Percentiles rank a stretch among this genome's conserved stretches.
Conservation (phyloP, 1,284 basidiomycete genomes). For the Malassezia equina region DNA sequence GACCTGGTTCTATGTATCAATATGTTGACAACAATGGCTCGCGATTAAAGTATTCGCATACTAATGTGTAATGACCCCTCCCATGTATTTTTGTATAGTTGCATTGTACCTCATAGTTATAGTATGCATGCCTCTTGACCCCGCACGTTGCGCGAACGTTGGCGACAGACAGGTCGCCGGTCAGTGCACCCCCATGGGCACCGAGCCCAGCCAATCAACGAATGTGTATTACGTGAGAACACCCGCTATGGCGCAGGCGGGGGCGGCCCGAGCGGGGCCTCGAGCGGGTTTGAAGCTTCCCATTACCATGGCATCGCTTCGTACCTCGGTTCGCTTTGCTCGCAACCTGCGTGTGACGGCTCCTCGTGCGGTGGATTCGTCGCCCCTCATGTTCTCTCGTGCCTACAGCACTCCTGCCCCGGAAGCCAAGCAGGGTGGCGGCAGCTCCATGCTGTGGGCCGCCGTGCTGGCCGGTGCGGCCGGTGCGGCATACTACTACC, state of each 20-base stretch:
- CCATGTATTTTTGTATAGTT: background rate
- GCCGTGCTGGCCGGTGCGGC: conserved; percentile 16
- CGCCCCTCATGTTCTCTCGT: conserved; percentile 9
- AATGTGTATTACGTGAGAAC: background rate
- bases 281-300: background rate
- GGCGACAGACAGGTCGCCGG: too few relatives aligned
- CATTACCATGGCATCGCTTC: conserved; percentile 24
- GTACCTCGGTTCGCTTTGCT: conserved; percentile 25
- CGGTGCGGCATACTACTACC: conserved; percentile 9
- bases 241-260: background rate
- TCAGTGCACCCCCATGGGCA: background rate
- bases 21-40: conserved; percentile 5
- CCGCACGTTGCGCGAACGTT: background rate
- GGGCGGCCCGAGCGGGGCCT: background rate
- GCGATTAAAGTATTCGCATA: background rate
- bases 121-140: background rate
- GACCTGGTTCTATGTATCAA: conserved; percentile 1
- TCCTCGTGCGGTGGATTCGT: conserved; percentile 19
- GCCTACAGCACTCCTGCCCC: conserved; percentile 21
- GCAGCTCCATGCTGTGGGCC: background rate
- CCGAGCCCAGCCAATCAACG: background rate
- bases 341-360: conserved; percentile 22
- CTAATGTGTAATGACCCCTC: background rate
- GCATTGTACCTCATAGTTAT: background rate
- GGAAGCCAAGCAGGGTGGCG: background rate